Conservation (phyloP, 2,329 filamentous ascomycete genomes). For the Colletotrichum abscissum region DNA sequence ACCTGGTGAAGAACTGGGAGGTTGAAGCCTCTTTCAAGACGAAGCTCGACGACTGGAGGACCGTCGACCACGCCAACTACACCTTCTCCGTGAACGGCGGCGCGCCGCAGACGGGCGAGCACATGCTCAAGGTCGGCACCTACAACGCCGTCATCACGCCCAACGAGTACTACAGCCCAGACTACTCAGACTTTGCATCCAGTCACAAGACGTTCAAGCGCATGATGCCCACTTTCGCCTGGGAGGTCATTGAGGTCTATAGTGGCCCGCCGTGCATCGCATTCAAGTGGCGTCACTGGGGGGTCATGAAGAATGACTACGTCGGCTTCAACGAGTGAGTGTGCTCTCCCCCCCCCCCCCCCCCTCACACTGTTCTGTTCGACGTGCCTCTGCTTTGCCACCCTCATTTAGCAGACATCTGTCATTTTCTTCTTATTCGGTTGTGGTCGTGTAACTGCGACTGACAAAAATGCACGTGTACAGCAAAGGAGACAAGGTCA, state of each 20-base stretch:
- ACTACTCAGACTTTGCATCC: slow-evolving; percentile 68
- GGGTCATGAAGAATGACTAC: slow-evolving; percentile 74
- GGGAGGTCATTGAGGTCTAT: slow-evolving; percentile 77
- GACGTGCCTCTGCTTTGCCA: no score
- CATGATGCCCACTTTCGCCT: slow-evolving; percentile 80
- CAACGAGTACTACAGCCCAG: slow-evolving; percentile 73
- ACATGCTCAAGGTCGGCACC: slow-evolving; percentile 76
- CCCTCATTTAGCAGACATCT: not conserved
- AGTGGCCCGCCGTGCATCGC: slow-evolving; percentile 71
- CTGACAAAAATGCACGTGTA: not conserved
- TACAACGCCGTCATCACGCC: slow-evolving; percentile 75
- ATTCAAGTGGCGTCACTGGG: slow-evolving; percentile 78
- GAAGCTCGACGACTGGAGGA: slow-evolving; percentile 71
- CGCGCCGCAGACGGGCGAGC: slow-evolving; percentile 64
- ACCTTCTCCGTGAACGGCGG: slow-evolving; percentile 73
- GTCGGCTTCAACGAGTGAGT: slow-evolving; percentile 71
- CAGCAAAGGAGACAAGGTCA: slow-evolving; percentile 72
- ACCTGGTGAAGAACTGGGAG: slow-evolving; percentile 80
- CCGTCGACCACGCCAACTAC: slow-evolving; percentile 69
- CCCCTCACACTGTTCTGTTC: no score
- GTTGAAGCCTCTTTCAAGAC: slow-evolving; percentile 77
- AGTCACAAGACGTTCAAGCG: slow-evolving; percentile 79
- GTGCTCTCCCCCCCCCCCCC: no score
- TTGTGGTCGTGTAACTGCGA: not conserved
- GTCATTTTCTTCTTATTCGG: not conserved